Evolutionary conservation across 495 filamentous ascomycete species (phyloP).

Genomic region (Penicillium desertorum): DNA sequence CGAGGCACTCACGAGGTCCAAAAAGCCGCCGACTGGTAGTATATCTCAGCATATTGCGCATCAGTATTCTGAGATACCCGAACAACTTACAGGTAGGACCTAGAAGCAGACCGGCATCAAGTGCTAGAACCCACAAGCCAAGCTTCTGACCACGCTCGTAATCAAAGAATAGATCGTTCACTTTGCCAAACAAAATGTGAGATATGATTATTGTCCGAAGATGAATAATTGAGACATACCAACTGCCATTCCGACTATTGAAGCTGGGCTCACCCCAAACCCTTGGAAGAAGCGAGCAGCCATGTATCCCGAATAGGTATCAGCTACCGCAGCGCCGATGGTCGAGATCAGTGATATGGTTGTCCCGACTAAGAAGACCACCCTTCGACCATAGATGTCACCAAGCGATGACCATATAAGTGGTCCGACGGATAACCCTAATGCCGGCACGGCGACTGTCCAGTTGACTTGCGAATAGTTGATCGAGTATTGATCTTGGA

Average conservation of each 20-base stretch:
- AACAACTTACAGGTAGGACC: constrained; percentile 46
- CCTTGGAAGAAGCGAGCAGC: constrained; percentile 62
- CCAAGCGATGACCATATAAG: constrained; percentile 58
- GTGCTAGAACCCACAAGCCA: constrained; percentile 61
- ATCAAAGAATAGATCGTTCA: constrained; percentile 57
- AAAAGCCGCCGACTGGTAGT: constrained; percentile 53
- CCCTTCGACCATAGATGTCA: constrained; percentile 58
- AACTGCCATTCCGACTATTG: constrained; percentile 61
- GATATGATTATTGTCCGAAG: not conserved
- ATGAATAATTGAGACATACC: constrained; percentile 27
- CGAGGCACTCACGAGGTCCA: constrained; percentile 47
- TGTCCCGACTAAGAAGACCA: constrained; percentile 56
- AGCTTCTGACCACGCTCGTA: constrained; percentile 60
- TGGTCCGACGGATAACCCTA: constrained; percentile 58
- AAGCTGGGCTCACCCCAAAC: constrained; percentile 57
- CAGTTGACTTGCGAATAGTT: constrained; percentile 58
- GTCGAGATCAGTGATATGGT: constrained; percentile 53
- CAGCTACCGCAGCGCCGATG: constrained; percentile 50
- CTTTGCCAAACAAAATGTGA: constrained; percentile 11
- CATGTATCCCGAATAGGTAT: constrained; percentile 54
- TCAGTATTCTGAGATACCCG: not conserved
- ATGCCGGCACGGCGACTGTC: constrained; percentile 62
- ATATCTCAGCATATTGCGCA: not conserved
- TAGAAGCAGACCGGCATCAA: constrained; percentile 56
- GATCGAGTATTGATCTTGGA: constrained; percentile 51